Conservation (phyloP, 2,329 filamentous ascomycete genomes). For the Rhynchosporium graminicola region DNA sequence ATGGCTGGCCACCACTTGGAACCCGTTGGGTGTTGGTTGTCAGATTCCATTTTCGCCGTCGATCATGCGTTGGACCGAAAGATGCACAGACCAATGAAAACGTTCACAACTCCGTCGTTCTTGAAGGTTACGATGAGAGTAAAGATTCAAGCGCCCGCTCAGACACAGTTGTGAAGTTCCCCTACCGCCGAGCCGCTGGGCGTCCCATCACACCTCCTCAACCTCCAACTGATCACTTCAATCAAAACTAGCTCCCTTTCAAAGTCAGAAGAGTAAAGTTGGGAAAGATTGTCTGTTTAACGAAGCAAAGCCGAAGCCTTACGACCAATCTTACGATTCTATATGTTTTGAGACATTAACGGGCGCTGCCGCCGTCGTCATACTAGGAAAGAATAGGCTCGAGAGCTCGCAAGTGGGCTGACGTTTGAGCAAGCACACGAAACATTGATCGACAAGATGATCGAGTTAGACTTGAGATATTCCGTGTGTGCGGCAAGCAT, state of each 20-base stretch:
- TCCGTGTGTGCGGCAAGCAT: conserved; percentile 1
- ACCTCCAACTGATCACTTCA: not conserved
- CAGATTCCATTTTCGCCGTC: not conserved
- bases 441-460: conserved; percentile 3
- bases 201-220: conserved; percentile 9
- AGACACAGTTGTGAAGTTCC: conserved; percentile 18
- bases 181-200: conserved; percentile 23
- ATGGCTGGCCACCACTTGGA: not conserved
- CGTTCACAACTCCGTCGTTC: not conserved
- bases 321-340: not conserved
- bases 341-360: not conserved
- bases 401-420: not conserved
- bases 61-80: not conserved
- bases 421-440: conserved; percentile 7
- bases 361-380: conserved; percentile 2
- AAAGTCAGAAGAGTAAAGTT: not conserved
- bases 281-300: not conserved
- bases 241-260: not conserved
- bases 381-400: conserved; percentile 6
- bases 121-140: not conserved
- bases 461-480: conserved; percentile 10
- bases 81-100: not conserved
- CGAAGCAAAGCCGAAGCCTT: not conserved
- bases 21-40: not conserved
- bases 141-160: conserved; percentile 7